Evolutionary conservation across 1,284 basidiomycete species (phyloP), one percentile per base, ranked within the genome.

Genomic region (Cryptococcus sp.): DNA sequence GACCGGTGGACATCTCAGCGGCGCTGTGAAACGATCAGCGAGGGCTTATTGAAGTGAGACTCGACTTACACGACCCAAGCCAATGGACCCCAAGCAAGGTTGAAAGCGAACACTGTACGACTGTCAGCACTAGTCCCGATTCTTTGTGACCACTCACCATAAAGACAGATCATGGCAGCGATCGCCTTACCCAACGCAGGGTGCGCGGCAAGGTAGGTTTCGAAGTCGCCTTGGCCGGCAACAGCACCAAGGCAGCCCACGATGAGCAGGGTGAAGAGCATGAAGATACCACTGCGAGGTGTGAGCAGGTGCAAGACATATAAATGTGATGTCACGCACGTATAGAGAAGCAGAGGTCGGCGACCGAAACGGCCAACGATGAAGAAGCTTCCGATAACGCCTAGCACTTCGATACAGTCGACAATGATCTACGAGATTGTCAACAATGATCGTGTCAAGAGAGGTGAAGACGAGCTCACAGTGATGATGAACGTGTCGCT

Each of bases 161-260:
- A 80, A 52, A 80, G 72, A 66, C 77, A 78, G 63, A 80, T 79
- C 76, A 80, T 79, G 29, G 79, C 78, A 23, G 78, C 79, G 46
- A 81, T 74, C 19, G 73, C 73, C 22, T 76, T 73, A 23, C 67
- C 67, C 29, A 71, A 57, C 17, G 66, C 20, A 17, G 57, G 55
- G 57, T 71, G 69, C 7, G 54, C 61, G 7, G 54, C 58, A 38
- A 71, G 56, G 53, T 71, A 69, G 5, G 57, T 54, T 50, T 63
- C 59, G 45, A 71, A 71, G 29, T 64, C 58, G 34, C 67, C 63
- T 29, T 68, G 66, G 5, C 69, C 69, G 10, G 69, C 65, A 5
- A 67, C 65, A 13, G 69, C 69, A 34, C 79, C 79, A 17, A 80
- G 68, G 26, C 63, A 67, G 29, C 77, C 79, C 43, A 74, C 72